phyloP scores from a whole-genome alignment of 495 filamentous ascomycete species.

The Lichina pygmaea region DNA sequence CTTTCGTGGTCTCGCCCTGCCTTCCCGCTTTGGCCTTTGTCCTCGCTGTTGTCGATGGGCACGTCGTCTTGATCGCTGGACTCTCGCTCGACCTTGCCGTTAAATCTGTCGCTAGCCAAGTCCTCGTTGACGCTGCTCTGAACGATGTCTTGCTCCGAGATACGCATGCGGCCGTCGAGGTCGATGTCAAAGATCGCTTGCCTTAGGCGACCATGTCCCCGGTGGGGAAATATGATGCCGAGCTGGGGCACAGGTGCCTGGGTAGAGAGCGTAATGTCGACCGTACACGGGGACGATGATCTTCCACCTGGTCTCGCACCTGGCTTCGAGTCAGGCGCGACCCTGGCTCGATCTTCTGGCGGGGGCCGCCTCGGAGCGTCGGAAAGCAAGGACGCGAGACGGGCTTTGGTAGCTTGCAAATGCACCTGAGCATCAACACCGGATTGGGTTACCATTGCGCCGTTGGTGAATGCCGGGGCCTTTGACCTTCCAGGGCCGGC shows the following conservation, averaged over 20 bases:
- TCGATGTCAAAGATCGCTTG: not conserved
- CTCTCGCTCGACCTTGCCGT: not conserved
- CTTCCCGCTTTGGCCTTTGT: not conserved
- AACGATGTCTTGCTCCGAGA: not conserved
- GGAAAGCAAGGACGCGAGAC: not conserved
- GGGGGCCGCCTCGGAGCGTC: not conserved
- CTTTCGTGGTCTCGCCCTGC: not conserved
- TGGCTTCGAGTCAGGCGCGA: too few species aligned
- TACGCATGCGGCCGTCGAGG: not conserved
- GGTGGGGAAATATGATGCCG: too few species aligned
- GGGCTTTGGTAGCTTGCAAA: not conserved
- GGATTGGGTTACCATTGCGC: conserved; percentile 4
- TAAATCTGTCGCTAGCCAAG: not conserved
- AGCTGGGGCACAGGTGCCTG: too few species aligned
- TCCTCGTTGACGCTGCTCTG: not conserved
- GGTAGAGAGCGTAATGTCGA: too few species aligned
- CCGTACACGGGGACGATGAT: too few species aligned
- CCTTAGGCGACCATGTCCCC: too few species aligned
- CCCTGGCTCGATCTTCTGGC: not conserved
- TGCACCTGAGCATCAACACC: not conserved
- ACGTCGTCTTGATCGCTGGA: not conserved
- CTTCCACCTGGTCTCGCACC: too few species aligned
- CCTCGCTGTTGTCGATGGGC: not conserved
- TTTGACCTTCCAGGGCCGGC: not conserved
- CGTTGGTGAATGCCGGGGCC: not conserved